phyloP scores from a whole-genome alignment of 1,284 basidiomycete species.

The Tilletia setariae region DNA sequence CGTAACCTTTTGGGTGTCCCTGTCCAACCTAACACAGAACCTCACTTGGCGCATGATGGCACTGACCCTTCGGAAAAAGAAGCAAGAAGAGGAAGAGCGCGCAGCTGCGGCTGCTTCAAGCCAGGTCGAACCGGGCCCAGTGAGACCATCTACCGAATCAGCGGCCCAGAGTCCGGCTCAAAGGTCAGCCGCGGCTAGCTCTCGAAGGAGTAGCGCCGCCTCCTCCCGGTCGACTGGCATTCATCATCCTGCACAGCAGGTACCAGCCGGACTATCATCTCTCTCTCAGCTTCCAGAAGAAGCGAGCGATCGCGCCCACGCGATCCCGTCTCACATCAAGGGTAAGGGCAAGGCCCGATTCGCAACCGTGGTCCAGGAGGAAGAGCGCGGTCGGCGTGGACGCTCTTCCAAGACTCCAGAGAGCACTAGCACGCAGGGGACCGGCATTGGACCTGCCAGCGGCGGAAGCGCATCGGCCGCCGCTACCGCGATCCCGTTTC shows the following conservation, averaged over 20 bases:
- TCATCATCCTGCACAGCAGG: too few relatives aligned
- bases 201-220: neutral
- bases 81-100: constrained; percentile 43
- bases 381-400: constrained; percentile 40
- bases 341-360: constrained; percentile 58
- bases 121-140: too few relatives aligned
- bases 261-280: neutral
- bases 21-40: constrained; percentile 58
- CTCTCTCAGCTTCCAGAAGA: constrained; percentile 5
- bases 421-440: constrained; percentile 20
- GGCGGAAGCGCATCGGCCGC: neutral
- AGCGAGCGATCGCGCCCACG: neutral
- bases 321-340: neutral
- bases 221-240: neutral
- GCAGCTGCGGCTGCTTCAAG: constrained; percentile 7
- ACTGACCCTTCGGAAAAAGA: constrained; percentile 80
- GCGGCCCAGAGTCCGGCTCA: too few relatives aligned
- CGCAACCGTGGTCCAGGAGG: constrained; percentile 54
- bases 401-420: constrained; percentile 45
- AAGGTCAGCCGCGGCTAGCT: constrained; percentile 1
- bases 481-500: constrained; percentile 33
- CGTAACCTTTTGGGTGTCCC: neutral
- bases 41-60: constrained; percentile 98
- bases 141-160: neutral
- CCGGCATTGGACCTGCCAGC: neutral